phyloP scores from a whole-genome alignment of 2,329 filamentous ascomycete genomes.

The Coleophoma crateriformis region DNA sequence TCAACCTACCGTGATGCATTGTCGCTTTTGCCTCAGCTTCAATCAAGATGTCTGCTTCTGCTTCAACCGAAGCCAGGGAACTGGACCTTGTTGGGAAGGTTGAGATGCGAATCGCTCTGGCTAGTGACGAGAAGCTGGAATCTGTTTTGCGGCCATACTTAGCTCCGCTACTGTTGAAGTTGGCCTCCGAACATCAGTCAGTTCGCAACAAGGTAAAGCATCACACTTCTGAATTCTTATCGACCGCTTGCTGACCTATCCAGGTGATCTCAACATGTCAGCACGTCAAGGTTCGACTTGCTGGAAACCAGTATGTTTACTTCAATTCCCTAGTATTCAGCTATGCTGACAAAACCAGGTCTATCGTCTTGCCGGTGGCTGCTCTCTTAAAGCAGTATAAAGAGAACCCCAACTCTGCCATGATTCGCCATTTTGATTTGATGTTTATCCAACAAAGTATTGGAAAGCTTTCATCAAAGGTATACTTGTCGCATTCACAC shows the following conservation, averaged over 20 bases:
- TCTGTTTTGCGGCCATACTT: constrained; percentile 74
- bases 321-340: constrained; percentile 4
- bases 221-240: constrained; percentile 12
- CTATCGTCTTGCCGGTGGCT: constrained; percentile 74
- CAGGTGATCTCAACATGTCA: constrained; percentile 64
- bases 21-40: background rate
- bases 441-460: constrained; percentile 85
- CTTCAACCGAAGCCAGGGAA: constrained; percentile 41
- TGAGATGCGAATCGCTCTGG: constrained; percentile 66
- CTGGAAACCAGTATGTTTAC: constrained; percentile 26
- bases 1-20: constrained; percentile 5
- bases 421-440: constrained; percentile 85
- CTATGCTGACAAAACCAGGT: constrained; percentile 25
- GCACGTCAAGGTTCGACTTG: constrained; percentile 57
- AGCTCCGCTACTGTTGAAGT: constrained; percentile 76
- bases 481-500: constrained; percentile 24
- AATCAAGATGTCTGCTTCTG: constrained; percentile 7
- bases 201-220: constrained; percentile 69
- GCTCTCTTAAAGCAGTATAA: constrained; percentile 87
- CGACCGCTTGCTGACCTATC: constrained; percentile 10
- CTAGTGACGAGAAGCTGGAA: constrained; percentile 79
- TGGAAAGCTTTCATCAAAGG: constrained; percentile 46
- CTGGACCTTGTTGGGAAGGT: constrained; percentile 79
- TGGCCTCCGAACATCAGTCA: constrained; percentile 70
- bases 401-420: constrained; percentile 56